Conservation (phyloP, 179 eudicot genomes). For the Beta lomatogona region DNA sequence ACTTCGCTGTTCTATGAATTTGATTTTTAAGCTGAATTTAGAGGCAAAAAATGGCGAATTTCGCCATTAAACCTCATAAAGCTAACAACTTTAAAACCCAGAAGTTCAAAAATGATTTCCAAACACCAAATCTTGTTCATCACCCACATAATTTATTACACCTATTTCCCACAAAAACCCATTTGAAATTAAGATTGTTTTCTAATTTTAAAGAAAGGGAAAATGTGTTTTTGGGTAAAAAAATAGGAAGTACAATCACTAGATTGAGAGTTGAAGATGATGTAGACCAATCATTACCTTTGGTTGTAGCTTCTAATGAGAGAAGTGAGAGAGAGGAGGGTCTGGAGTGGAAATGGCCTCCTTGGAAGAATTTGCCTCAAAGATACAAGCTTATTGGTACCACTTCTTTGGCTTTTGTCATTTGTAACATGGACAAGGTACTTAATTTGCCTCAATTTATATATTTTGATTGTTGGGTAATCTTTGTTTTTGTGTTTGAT, state of each 20-base stretch:
- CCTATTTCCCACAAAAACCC: constrained; percentile 23
- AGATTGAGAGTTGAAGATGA: constrained; percentile 39
- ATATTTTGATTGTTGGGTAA: background rate
- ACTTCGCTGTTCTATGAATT: background rate
- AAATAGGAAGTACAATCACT: constrained; percentile 21
- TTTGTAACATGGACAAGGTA: constrained; percentile 99
- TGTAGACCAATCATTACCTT: constrained; percentile 23
- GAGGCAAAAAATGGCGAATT: constrained; percentile 32
- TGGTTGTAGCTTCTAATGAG: constrained; percentile 12
- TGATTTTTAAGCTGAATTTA: constrained; percentile 6
- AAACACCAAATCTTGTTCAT: constrained; percentile 8
- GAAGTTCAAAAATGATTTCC: background rate
- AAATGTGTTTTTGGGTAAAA: constrained; percentile 29
- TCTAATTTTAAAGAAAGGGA: constrained; percentile 43
- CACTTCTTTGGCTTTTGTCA: constrained; percentile 88
- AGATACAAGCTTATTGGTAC: constrained; percentile 88
- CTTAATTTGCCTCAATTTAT: background rate
- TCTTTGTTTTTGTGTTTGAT: background rate
- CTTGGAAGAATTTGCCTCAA: constrained; percentile 74
- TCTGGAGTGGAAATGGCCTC: constrained; percentile 63
- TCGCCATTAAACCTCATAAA: constrained; percentile 23
- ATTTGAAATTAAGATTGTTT: constrained; percentile 40
- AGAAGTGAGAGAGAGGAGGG: constrained; percentile 30
- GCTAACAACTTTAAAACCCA: constrained; percentile 20
- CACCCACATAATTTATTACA: constrained; percentile 1